Conservation (phyloP, 495 filamentous ascomycete species). For the Neurospora sp. region DNA sequence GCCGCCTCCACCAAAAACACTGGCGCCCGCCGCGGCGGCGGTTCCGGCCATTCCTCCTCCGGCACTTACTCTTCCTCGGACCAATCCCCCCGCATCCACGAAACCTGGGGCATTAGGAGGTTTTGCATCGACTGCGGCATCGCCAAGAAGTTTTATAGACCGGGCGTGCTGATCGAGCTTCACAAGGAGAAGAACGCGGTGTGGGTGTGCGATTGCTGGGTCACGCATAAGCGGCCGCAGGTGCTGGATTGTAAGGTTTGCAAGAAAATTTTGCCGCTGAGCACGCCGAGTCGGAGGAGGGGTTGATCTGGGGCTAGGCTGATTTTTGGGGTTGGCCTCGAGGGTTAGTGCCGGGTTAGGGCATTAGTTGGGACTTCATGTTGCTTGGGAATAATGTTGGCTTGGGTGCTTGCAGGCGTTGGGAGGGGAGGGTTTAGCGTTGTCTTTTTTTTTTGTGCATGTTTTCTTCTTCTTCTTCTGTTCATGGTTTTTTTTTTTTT, state of each 20-base stretch:
- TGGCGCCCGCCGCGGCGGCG: neutral
- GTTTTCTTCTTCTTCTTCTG: neutral
- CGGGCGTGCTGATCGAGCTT: constrained; percentile 17
- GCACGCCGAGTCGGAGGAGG: neutral
- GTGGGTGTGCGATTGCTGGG: constrained; percentile 21
- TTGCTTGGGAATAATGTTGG: neutral
- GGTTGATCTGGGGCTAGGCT: neutral
- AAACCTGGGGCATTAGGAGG: constrained; percentile 12
- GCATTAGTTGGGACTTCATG: neutral
- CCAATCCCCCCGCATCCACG: constrained; percentile 10
- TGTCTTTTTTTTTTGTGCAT: neutral
- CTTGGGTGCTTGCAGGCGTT: neutral
- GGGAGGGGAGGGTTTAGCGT: neutral
- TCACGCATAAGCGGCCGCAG: neutral
- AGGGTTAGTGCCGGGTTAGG: neutral
- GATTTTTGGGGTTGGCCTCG: neutral
- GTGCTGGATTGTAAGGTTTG: constrained; percentile 9
- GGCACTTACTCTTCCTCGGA: neutral
- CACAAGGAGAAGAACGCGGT: constrained; percentile 8
- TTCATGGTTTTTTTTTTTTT: neutral
- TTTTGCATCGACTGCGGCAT: constrained; percentile 23
- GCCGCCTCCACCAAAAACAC: neutral
- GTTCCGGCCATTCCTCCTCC: neutral
- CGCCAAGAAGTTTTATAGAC: constrained; percentile 11
- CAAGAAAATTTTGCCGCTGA: neutral